phyloP scores from a whole-genome alignment of 805 yeast genomes.

The Cyberlindnera meyerae region DNA sequence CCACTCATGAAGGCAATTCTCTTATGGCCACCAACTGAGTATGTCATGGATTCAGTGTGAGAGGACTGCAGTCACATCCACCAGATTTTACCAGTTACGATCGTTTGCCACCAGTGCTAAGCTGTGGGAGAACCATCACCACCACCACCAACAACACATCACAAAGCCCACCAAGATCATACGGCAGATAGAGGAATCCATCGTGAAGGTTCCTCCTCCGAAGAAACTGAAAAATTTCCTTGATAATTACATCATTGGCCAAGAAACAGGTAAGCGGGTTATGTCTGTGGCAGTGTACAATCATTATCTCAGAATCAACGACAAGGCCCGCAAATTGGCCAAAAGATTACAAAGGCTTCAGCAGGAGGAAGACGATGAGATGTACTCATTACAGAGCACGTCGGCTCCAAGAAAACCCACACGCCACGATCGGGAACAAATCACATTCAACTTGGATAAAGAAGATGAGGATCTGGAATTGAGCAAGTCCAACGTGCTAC shows the following conservation, averaged over 20 bases:
- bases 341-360: conserved; percentile 25
- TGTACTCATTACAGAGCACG: conserved; percentile 19
- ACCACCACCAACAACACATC: neutral
- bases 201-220: conserved; percentile 41
- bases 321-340: conserved; percentile 31
- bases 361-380: conserved; percentile 27
- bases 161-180: neutral
- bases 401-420: conserved; percentile 24
- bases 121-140: too few relatives aligned
- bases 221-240: conserved; percentile 38
- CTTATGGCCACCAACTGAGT: too few relatives aligned
- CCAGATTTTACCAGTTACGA: too few relatives aligned
- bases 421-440: conserved; percentile 27
- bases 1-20: too few relatives aligned
- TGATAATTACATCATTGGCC: conserved; percentile 53
- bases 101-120: too few relatives aligned
- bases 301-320: conserved; percentile 47
- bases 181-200: conserved; percentile 13
- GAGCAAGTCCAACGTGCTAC: conserved; percentile 50
- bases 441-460: conserved; percentile 23
- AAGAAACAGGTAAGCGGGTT: conserved; percentile 50
- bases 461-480: conserved; percentile 40
- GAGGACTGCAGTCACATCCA: too few relatives aligned
- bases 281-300: conserved; percentile 58
- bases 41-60: too few relatives aligned